phyloP scores from a whole-genome alignment of 257 asterid species.

The Scutellaria barbata region DNA sequence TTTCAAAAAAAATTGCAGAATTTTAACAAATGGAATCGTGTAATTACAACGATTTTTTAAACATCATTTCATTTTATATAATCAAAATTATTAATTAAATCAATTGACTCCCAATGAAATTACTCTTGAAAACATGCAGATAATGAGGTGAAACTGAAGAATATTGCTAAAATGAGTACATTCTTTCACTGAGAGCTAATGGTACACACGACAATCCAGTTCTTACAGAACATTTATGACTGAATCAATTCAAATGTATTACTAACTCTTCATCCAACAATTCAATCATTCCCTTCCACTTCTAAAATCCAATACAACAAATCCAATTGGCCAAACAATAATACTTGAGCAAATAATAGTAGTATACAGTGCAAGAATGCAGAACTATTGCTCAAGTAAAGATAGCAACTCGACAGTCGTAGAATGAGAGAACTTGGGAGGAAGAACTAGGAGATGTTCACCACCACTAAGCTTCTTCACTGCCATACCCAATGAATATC shows the following conservation, averaged over 20 bases:
- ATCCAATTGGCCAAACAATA: background rate
- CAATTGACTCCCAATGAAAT: too few relatives aligned
- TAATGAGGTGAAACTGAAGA: background rate
- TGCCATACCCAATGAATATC: conserved; percentile 57
- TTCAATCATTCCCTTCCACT: background rate
- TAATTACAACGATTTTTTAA: too few relatives aligned
- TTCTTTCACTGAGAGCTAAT: background rate
- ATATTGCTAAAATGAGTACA: background rate
- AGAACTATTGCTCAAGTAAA: conserved; percentile 17
- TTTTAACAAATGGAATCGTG: too few relatives aligned
- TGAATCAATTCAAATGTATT: background rate
- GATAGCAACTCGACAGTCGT: conserved; percentile 45
- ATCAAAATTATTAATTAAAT: too few relatives aligned
- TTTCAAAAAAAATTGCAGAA: too few relatives aligned
- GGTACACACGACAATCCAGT: background rate
- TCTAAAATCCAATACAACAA: background rate
- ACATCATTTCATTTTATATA: too few relatives aligned
- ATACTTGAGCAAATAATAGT: conserved; percentile 10
- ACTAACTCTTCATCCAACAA: too few relatives aligned
- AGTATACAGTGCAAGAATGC: conserved; percentile 28
- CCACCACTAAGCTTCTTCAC: conserved; percentile 48
- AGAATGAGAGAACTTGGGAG: conserved; percentile 58
- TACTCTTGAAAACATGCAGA: background rate
- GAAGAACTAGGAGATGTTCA: conserved; percentile 51
- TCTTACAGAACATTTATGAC: conserved; percentile 12